Evolutionary conservation across 495 filamentous ascomycete species (phyloP).

Genomic region (Aspergillus sparsus): DNA sequence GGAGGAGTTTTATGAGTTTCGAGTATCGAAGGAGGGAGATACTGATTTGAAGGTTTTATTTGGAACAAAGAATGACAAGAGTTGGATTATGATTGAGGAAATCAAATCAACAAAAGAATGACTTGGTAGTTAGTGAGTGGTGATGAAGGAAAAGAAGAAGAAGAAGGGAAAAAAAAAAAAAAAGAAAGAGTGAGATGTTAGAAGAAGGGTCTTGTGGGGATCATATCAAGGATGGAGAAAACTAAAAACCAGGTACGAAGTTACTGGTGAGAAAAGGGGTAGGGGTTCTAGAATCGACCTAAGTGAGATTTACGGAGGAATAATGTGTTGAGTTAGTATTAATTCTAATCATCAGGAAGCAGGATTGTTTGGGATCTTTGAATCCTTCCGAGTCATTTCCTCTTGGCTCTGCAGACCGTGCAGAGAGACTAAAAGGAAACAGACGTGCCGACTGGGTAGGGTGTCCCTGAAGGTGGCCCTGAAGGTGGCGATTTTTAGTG

Average conservation of each 20-base stretch:
- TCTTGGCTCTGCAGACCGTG: too few species aligned
- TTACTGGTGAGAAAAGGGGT: too few species aligned
- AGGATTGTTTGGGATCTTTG: too few species aligned
- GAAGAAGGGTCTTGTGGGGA: neutral
- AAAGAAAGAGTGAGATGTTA: neutral
- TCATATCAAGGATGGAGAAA: neutral
- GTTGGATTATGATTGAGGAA: neutral
- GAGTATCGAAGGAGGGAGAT: slow-evolving; percentile 1
- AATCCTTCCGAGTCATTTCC: too few species aligned
- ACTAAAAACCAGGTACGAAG: neutral
- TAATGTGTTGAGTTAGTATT: too few species aligned
- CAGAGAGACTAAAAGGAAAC: too few species aligned
- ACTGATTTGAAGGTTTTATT: neutral
- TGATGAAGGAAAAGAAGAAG: neutral
- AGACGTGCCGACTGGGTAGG: too few species aligned
- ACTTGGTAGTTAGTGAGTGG: neutral
- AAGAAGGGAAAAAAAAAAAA: neutral
- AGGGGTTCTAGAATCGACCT: too few species aligned
- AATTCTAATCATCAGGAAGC: too few species aligned
- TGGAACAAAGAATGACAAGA: neutral
- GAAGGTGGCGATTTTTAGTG: too few species aligned
- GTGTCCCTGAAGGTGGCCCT: too few species aligned
- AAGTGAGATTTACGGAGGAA: too few species aligned
- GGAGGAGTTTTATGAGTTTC: neutral
- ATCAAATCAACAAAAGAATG: neutral